These are phyloP conservation scores for Cardamine occulta DNA, from an alignment of 345 rosid genomes.

Conservation along the genomic window DNA sequence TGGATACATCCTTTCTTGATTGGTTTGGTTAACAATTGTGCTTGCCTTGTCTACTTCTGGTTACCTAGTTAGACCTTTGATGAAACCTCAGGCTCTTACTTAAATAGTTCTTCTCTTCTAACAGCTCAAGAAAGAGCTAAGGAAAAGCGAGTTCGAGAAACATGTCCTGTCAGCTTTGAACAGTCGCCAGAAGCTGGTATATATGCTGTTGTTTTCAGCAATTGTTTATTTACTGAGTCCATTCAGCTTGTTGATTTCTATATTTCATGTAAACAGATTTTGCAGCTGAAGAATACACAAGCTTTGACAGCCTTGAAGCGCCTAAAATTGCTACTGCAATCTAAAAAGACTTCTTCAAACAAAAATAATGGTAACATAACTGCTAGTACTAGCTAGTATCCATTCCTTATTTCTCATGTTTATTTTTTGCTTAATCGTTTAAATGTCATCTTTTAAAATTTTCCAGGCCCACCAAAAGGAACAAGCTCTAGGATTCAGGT, in stretches of 20 bases:
- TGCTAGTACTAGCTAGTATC: constrained; percentile 46
- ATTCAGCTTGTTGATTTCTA: constrained; percentile 16
- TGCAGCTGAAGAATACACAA: constrained; percentile 78
- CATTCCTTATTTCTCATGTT: background rate
- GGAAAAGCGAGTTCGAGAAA: constrained; percentile 64
- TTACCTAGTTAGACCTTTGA: background rate
- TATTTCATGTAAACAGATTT: constrained; percentile 52
- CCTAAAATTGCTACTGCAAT: constrained; percentile 55
- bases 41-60: background rate
- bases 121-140: constrained; percentile 85
- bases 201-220: constrained; percentile 1
- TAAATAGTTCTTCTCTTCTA: constrained; percentile 23
- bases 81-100: background rate
- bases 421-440: constrained; percentile 30
- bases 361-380: constrained; percentile 38
- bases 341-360: constrained; percentile 50
- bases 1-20: background rate
- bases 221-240: background rate
- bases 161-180: constrained; percentile 64
- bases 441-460: background rate
- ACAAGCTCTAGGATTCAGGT: constrained; percentile 55
- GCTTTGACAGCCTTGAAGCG: constrained; percentile 63
- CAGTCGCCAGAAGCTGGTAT: constrained; percentile 74
- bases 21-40: background rate
- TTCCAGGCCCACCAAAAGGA: constrained; percentile 55